Percentiles rank a stretch among this genome's conserved stretches.
These are phyloP conservation scores for Spinellus fusiger DNA, from an alignment of 192 early-diverging fungal genomes.

Conservation along the genomic window DNA sequence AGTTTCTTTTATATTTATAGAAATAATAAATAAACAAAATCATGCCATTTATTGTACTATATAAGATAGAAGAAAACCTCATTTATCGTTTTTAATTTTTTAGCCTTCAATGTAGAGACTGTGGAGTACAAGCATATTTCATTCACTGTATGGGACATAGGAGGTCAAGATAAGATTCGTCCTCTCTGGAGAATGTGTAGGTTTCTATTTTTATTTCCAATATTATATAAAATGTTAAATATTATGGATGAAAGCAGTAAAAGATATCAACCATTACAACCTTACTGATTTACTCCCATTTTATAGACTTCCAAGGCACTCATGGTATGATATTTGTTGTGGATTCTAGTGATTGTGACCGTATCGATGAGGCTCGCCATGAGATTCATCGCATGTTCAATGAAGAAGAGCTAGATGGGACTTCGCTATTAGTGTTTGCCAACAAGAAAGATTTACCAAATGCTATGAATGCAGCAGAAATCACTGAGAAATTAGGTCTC, in stretches of 20 bases:
- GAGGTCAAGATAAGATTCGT: constrained; percentile 98
- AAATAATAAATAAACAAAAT: not conserved
- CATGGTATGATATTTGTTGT: constrained; percentile 97
- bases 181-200: constrained; percentile 96
- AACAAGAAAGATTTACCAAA: constrained; percentile 99
- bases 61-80: not conserved
- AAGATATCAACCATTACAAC: not conserved
- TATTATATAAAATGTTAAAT: not conserved
- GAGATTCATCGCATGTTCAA: constrained; percentile 94
- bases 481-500: constrained; percentile 91
- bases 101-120: constrained; percentile 97
- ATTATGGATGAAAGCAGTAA: no score
- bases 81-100: not conserved
- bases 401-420: constrained; percentile 92
- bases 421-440: constrained; percentile 88
- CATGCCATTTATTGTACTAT: no score
- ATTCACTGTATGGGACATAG: constrained; percentile 98
- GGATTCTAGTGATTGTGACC: constrained; percentile 94
- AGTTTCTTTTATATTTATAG: constrained; percentile 5
- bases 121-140: constrained; percentile 98
- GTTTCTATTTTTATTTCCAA: constrained; percentile 24
- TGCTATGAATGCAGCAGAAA: constrained; percentile 91
- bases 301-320: constrained; percentile 91
- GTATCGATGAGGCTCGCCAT: constrained; percentile 87
- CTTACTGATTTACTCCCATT: not conserved